These are phyloP conservation scores for Amylocystis lapponica DNA, from an alignment of 768 basidiomycete species.

Conservation along the genomic window DNA sequence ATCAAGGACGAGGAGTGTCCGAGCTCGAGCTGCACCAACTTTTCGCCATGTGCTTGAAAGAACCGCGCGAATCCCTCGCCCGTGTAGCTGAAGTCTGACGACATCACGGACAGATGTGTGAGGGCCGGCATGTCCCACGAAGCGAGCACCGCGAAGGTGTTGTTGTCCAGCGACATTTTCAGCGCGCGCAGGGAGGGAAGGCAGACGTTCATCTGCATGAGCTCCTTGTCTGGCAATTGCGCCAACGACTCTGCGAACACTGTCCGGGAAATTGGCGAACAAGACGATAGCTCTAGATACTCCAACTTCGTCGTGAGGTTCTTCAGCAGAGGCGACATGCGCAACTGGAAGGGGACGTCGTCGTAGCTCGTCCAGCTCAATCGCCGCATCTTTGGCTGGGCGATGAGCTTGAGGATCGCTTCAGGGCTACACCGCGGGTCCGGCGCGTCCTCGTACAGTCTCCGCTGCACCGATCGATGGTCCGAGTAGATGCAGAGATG, in stretches of 20 bases:
- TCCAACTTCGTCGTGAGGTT: slow-evolving; percentile 51
- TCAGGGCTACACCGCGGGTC: slow-evolving; percentile 46
- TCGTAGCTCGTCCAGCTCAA: slow-evolving; percentile 74
- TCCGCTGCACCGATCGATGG: slow-evolving; percentile 57
- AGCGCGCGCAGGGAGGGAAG: slow-evolving; percentile 65
- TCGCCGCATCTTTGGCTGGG: slow-evolving; percentile 48
- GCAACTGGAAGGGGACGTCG: slow-evolving; percentile 49
- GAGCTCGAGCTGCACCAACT: slow-evolving; percentile 61
- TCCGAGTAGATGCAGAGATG: slow-evolving; percentile 57
- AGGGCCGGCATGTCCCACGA: slow-evolving; percentile 63
- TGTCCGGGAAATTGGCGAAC: slow-evolving; percentile 39
- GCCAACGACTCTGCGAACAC: slow-evolving; percentile 13
- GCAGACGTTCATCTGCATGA: slow-evolving; percentile 28
- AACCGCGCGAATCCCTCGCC: slow-evolving; percentile 58
- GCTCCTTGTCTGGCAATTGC: neutral
- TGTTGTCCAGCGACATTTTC: slow-evolving; percentile 66
- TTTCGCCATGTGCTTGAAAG: slow-evolving; percentile 58
- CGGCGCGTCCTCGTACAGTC: slow-evolving; percentile 37
- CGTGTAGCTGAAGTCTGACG: slow-evolving; percentile 68
- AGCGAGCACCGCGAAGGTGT: slow-evolving; percentile 61
- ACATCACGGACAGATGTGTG: slow-evolving; percentile 59
- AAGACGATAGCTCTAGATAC: slow-evolving; percentile 63
- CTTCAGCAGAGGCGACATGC: slow-evolving; percentile 48
- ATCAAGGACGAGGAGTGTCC: slow-evolving; percentile 66
- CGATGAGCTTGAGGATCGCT: slow-evolving; percentile 54